Evolutionary conservation across 345 rosid species (phyloP).

Genomic region (Linum trigynum): DNA sequence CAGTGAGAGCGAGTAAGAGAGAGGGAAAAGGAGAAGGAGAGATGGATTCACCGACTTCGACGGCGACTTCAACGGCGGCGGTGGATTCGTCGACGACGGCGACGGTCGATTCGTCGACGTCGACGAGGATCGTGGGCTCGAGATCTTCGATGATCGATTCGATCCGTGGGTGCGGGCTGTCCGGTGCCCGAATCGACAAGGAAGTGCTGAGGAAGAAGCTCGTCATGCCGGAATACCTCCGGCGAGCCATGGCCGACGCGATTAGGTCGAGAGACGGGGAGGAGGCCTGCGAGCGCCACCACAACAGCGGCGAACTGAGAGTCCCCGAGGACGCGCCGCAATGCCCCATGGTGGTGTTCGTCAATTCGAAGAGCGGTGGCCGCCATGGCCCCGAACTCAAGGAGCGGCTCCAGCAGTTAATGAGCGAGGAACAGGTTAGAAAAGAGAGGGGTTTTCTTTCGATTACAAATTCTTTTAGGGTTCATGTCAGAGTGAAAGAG

Average conservation of each 20-base stretch:
- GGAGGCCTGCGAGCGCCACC: constrained; percentile 21
- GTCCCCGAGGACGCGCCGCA: constrained; percentile 33
- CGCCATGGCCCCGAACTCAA: constrained; percentile 68
- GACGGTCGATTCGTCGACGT: constrained; percentile 22
- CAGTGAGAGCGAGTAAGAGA: background rate
- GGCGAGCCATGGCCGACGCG: constrained; percentile 49
- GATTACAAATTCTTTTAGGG: too few species aligned
- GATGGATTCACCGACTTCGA: constrained; percentile 43
- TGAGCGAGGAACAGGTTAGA: constrained; percentile 67
- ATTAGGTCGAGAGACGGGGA: constrained; percentile 39
- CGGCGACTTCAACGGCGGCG: background rate
- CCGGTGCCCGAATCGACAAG: constrained; percentile 57
- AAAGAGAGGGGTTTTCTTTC: too few species aligned
- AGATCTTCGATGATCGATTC: constrained; percentile 62
- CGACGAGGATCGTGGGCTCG: constrained; percentile 41
- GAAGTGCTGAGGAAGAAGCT: constrained; percentile 49
- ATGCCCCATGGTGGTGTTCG: constrained; percentile 67
- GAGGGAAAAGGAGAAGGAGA: background rate
- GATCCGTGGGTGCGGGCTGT: constrained; percentile 48
- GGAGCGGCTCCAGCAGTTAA: constrained; percentile 57
- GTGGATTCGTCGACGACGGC: background rate
- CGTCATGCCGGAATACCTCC: constrained; percentile 61
- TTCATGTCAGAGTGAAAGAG: too few species aligned
- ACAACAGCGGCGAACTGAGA: background rate
- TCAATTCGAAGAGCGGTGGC: constrained; percentile 81